Conservation (phyloP, 768 basidiomycete species). For the Panaeolus papilionaceus region DNA sequence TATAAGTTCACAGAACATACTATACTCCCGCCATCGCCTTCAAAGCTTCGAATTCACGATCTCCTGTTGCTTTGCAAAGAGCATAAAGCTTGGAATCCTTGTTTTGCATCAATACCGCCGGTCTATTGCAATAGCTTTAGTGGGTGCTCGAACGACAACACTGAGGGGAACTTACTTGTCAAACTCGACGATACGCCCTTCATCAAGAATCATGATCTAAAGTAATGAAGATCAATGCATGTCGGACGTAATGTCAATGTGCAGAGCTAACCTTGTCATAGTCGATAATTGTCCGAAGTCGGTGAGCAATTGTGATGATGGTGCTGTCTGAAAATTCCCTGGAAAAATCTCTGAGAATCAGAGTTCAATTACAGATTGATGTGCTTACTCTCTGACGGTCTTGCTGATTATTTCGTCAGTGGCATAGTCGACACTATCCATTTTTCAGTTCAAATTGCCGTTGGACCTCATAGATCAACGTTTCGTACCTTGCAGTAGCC, state of each 20-base stretch:
- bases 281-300: slow-evolving; percentile 80
- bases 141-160: background rate
- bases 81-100: slow-evolving; percentile 27
- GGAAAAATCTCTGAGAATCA: background rate
- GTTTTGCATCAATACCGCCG: slow-evolving; percentile 25
- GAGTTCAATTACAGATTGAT: background rate
- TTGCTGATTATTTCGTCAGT: slow-evolving; percentile 85
- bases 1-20: background rate
- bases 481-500: slow-evolving; percentile 30
- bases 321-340: slow-evolving; percentile 84
- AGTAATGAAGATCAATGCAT: background rate
- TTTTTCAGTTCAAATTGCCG: background rate
- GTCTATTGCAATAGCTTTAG: slow-evolving; percentile 20
- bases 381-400: slow-evolving; percentile 72
- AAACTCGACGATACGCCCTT: slow-evolving; percentile 79
- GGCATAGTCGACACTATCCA: slow-evolving; percentile 71
- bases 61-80: slow-evolving; percentile 30
- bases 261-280: slow-evolving; percentile 71
- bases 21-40: slow-evolving; percentile 7
- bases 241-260: background rate
- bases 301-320: slow-evolving; percentile 84
- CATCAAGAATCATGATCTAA: slow-evolving; percentile 77
- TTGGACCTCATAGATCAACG: background rate
- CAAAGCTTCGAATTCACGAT: slow-evolving; percentile 25
- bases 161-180: slow-evolving; percentile 46